Percentiles rank a stretch among this genome's conserved stretches.
phyloP scores from a whole-genome alignment of 106 monocot genomes.

The Allium sativum region DNA sequence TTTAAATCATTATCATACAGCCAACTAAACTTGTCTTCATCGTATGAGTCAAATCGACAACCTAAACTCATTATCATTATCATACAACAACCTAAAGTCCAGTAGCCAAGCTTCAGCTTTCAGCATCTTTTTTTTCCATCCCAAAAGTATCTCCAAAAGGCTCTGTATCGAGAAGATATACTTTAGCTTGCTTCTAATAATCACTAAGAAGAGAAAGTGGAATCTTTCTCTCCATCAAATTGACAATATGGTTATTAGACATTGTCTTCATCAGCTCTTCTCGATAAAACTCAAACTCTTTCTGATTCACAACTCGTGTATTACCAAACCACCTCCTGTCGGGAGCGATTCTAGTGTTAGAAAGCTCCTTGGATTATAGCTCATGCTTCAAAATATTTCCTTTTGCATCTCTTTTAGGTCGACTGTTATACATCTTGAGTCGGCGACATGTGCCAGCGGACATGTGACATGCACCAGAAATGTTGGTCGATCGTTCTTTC shows the following conservation, averaged over 20 bases:
- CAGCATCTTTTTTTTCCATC: too few species aligned
- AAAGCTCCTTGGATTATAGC: conserved; percentile 83
- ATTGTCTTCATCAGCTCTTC: conserved; percentile 65
- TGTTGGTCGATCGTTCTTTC: conserved; percentile 60
- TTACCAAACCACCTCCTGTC: conserved; percentile 99
- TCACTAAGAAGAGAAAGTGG: conserved; percentile 85
- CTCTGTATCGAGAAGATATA: too few species aligned
- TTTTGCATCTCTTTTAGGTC: conserved; percentile 61
- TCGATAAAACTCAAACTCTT: conserved; percentile 83
- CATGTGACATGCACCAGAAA: conserved; percentile 79
- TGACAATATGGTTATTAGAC: conserved; percentile 74
- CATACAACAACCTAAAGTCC: too few species aligned
- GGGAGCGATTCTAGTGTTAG: conserved; percentile 77
- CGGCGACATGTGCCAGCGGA: conserved; percentile 76
- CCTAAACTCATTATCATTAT: too few species aligned
- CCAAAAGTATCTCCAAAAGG: too few species aligned
- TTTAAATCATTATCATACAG: too few species aligned
- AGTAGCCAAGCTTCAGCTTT: too few species aligned
- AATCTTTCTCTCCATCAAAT: conserved; percentile 73
- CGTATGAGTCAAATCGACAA: too few species aligned
- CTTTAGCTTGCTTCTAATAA: conserved; percentile 92
- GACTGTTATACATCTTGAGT: conserved; percentile 80
- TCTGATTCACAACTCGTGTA: conserved; percentile 83
- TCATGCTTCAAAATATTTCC: conserved; percentile 78
- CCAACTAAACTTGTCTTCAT: too few species aligned